Evolutionary conservation across 1,284 basidiomycete genomes (phyloP), one percentile per base, ranked within the genome.

Genomic region (Wolfiporia cocos): DNA sequence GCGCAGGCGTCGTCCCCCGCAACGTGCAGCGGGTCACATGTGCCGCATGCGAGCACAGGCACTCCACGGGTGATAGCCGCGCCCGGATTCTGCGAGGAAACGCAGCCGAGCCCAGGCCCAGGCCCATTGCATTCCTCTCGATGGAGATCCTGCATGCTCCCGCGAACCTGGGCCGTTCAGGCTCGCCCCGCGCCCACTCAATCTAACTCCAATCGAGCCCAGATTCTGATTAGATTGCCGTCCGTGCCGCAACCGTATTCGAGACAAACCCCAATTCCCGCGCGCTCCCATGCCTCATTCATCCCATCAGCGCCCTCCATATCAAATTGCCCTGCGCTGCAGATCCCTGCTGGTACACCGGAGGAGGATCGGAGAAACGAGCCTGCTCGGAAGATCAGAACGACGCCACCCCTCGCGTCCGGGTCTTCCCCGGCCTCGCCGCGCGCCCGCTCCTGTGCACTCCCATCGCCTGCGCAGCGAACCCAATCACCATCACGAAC

Each of bases 71-170:
- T 44, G 42, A 44, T 44, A 44, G 42, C 42, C 37, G 42, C 42
- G 29, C 31, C 26, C 19, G 14, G 29, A 23, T 4, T 17, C 19
- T 38, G 22, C 18, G 19, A 20, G 36, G 36, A 37, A 26, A 9
- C 22, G 4, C 17, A 15, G 22, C 24, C 36, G 29, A 42, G 41
- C 34, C 41, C 29, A 32, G 41, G 20, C 41, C 18, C 41, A n/a
- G n/a, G n/a, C n/a, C n/a, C n/a, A n/a, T n/a, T n/a, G n/a, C n/a
- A n/a, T n/a, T n/a, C n/a, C n/a, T n/a, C n/a, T n/a, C n/a, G n/a
- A n/a, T n/a, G n/a, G n/a, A n/a, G n/a, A 26, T 37, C 43, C 41
- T 35, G 39, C 50, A 53, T 56, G 52, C 57, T 59, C 57, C 57
- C 57, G 57, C 57, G 57, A 59, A 48, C 43, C n/a, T n/a, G n/a